Conservation (phyloP, 148 eudicot genomes). For the Chenopodium quinoa region DNA sequence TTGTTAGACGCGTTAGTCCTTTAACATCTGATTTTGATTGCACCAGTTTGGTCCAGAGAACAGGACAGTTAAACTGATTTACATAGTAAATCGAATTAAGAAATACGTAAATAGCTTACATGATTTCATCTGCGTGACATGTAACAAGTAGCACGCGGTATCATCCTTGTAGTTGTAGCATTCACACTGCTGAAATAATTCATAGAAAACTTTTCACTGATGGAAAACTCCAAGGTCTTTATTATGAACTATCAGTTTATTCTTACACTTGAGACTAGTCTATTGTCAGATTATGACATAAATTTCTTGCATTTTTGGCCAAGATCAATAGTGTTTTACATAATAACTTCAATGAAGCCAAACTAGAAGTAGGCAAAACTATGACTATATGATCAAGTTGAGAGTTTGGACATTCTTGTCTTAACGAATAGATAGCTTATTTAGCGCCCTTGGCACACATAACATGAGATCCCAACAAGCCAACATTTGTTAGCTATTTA, state of each 20-base stretch:
- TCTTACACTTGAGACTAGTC: too few species aligned
- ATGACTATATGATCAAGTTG: background rate
- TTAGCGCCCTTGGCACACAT: background rate
- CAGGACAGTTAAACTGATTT: background rate
- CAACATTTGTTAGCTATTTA: too few species aligned
- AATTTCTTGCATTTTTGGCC: too few species aligned
- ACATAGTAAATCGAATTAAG: too few species aligned
- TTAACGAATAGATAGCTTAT: too few species aligned
- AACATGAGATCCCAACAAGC: too few species aligned
- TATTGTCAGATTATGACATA: too few species aligned
- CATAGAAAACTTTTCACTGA: background rate
- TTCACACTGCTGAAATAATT: background rate
- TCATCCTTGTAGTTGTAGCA: background rate
- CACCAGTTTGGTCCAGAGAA: too few species aligned
- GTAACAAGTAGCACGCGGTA: background rate
- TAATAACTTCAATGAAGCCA: background rate
- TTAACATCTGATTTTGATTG: too few species aligned
- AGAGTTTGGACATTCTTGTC: background rate
- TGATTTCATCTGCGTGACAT: background rate
- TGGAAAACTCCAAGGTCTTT: background rate
- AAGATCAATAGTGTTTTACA: background rate
- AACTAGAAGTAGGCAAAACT: background rate
- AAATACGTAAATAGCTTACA: too few species aligned
- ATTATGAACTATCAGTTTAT: background rate
- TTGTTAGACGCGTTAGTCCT: too few species aligned